A percentile compares a stretch with the other conserved stretches of the same genome.
Conservation (phyloP, 305 asterid species). For the Petunia hybrid region DNA sequence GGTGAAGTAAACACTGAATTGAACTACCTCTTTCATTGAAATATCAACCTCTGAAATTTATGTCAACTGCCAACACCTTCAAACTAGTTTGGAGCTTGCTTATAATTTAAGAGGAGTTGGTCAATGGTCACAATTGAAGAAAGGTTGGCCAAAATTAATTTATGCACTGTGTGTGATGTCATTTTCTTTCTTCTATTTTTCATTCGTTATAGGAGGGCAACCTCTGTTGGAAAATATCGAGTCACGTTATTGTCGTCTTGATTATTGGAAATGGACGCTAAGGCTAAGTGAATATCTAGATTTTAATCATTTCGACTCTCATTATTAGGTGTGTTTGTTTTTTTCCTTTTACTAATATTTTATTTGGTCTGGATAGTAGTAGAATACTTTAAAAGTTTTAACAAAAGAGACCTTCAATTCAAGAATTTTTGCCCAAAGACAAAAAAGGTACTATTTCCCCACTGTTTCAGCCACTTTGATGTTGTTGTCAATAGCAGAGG, state of each 20-base stretch:
- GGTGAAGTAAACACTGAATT: not conserved
- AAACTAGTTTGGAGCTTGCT: not conserved
- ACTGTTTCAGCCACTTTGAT: no score
- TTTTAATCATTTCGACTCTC: no score
- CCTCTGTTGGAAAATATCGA: not conserved
- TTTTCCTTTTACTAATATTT: no score
- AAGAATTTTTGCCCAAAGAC: no score
- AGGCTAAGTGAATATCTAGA: no score
- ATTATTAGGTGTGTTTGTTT: no score
- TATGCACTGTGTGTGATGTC: not conserved
- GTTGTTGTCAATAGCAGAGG: no score
- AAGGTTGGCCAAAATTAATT: not conserved
- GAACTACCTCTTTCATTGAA: not conserved
- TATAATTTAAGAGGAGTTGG: not conserved
- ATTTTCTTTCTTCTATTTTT: not conserved
- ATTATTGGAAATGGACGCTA: not conserved
- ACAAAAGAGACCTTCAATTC: no score
- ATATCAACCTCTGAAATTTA: not conserved
- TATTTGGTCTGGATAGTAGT: no score
- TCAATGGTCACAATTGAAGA: not conserved
- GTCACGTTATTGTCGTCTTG: not conserved
- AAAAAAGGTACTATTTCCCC: no score
- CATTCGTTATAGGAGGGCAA: not conserved
- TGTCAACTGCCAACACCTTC: not conserved
- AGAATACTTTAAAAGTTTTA: no score